A percentile compares a stretch with the other conserved stretches of the same genome.
Evolutionary conservation across 345 rosid species (phyloP).

Genomic region (Hevea brasiliensis): DNA sequence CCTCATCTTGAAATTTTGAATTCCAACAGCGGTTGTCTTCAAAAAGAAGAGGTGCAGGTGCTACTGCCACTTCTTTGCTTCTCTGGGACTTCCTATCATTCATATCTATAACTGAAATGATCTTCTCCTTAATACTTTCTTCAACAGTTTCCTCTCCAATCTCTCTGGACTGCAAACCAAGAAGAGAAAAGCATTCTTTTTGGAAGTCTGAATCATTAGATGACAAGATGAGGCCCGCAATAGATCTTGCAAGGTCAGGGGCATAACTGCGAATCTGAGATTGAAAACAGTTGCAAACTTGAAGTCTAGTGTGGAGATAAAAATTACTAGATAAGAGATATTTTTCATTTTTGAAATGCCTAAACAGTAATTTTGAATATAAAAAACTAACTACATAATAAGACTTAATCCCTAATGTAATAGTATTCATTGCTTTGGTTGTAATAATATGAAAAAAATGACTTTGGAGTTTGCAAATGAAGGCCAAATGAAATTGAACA

Average conservation of each 20-base stretch:
- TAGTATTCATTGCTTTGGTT: too few relatives aligned
- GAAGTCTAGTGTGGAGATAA: not conserved
- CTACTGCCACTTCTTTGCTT: slow-evolving; percentile 53
- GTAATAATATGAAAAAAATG: too few relatives aligned
- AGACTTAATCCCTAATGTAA: too few relatives aligned
- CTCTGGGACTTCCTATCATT: slow-evolving; percentile 60
- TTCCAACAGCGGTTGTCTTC: slow-evolving; percentile 43
- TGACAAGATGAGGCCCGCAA: slow-evolving; percentile 70
- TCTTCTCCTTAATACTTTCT: slow-evolving; percentile 63
- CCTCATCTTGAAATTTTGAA: slow-evolving; percentile 40
- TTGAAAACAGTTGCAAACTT: slow-evolving; percentile 7
- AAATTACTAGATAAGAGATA: not conserved
- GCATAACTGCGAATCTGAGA: slow-evolving; percentile 71
- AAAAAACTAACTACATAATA: too few relatives aligned
- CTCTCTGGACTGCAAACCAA: slow-evolving; percentile 54
- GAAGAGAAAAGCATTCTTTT: slow-evolving; percentile 74
- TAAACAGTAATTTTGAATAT: not conserved
- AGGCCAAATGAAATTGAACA: not conserved
- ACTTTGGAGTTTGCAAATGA: not conserved
- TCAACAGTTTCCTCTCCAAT: slow-evolving; percentile 41
- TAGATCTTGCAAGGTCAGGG: slow-evolving; percentile 84
- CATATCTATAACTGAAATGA: slow-evolving; percentile 58
- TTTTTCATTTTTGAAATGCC: slow-evolving; percentile 1
- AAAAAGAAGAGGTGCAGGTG: slow-evolving; percentile 57
- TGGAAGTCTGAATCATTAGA: slow-evolving; percentile 65